These are phyloP conservation scores for Casuarina cunninghamiana DNA, from an alignment of 306 rosid genomes.

Conservation along the genomic window DNA sequence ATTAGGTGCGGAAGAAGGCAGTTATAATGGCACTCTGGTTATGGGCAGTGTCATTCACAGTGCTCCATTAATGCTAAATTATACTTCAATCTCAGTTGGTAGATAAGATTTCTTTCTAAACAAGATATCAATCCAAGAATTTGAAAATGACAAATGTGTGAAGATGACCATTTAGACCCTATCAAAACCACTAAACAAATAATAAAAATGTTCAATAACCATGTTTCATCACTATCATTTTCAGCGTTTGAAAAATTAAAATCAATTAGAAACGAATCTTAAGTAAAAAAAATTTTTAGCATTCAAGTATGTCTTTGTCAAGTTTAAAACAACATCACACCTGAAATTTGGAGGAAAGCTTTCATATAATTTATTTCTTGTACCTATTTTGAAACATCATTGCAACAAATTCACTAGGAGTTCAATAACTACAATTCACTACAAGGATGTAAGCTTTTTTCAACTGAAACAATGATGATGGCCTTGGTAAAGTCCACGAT, in stretches of 20 bases:
- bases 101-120: constrained; percentile 52
- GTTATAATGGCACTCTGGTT: constrained; percentile 50
- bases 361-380: not conserved
- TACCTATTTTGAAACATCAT: not conserved
- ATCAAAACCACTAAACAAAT: not conserved
- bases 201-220: not conserved
- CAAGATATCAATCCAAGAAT: constrained; percentile 60
- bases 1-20: constrained; percentile 55
- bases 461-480: not conserved
- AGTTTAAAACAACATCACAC: not conserved
- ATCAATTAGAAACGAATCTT: no score
- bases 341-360: no score
- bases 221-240: not conserved
- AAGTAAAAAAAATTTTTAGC: not conserved
- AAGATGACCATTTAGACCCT: no score
- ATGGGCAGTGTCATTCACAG: constrained; percentile 61
- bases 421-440: not conserved
- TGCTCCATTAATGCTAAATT: constrained; percentile 62
- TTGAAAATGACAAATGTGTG: constrained; percentile 49
- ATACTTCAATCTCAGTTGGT: constrained; percentile 48
- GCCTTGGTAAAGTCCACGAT: not conserved
- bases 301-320: not conserved
- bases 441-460: not conserved
- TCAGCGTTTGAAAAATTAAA: not conserved
- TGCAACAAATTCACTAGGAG: not conserved